Evolutionary conservation across 2,329 filamentous ascomycete genomes (phyloP).

Genomic region (Rhinocladiella similis): DNA sequence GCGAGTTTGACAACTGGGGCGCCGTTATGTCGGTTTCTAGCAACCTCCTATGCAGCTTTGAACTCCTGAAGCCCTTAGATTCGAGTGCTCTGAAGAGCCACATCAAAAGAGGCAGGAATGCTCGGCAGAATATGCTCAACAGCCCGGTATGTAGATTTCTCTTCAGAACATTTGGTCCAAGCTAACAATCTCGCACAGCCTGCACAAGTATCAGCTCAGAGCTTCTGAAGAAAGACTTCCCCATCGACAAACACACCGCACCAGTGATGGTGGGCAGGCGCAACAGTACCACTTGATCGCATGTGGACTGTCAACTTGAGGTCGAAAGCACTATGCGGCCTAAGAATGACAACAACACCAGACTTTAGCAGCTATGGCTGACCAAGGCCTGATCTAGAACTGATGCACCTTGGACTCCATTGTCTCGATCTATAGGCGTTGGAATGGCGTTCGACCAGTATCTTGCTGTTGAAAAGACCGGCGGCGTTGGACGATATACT

Average conservation of each 20-base stretch:
- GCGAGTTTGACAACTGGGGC: slow-evolving; percentile 98
- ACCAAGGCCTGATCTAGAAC: no score
- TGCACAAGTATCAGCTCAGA: slow-evolving; percentile 46
- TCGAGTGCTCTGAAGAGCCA: slow-evolving; percentile 96
- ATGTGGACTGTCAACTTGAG: no score
- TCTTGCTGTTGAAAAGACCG: neutral
- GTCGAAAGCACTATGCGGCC: no score
- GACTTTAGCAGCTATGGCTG: no score
- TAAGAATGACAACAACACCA: no score
- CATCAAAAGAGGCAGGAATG: slow-evolving; percentile 96
- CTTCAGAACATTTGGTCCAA: neutral
- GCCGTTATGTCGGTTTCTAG: slow-evolving; percentile 97
- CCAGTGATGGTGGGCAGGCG: neutral
- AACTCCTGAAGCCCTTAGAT: slow-evolving; percentile 92
- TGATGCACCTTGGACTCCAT: neutral
- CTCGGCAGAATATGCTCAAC: slow-evolving; percentile 91
- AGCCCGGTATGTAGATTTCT: slow-evolving; percentile 72
- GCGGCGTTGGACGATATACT: neutral
- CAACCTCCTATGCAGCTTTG: slow-evolving; percentile 94
- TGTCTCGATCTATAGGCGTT: neutral
- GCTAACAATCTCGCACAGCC: slow-evolving; percentile 34
- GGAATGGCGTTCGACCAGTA: neutral
- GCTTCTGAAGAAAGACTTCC: slow-evolving; percentile 35
- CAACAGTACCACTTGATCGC: no score
- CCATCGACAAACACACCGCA: neutral